Conservation (phyloP, 2,329 filamentous ascomycete species). For the Zymoseptoria crescenta region DNA sequence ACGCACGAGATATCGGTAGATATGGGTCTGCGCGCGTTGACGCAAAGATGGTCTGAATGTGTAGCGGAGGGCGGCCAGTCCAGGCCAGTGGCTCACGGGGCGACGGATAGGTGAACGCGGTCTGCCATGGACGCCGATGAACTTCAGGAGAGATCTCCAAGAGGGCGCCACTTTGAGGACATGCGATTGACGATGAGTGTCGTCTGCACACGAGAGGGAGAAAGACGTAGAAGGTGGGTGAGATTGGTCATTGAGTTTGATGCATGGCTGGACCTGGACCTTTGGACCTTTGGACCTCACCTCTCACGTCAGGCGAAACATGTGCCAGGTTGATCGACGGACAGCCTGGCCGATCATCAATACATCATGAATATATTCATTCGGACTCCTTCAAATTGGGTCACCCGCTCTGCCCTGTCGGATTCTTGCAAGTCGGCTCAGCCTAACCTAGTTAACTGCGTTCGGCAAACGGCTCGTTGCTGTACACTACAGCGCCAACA, state of each 20-base stretch:
- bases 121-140: slow-evolving; percentile 2
- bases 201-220: not conserved
- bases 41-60: slow-evolving; percentile 65
- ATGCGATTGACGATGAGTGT: slow-evolving; percentile 1
- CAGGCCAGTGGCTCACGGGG: slow-evolving; percentile 40
- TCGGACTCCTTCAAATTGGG: no score
- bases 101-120: not conserved
- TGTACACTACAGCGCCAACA: not conserved
- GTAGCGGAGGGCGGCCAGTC: slow-evolving; percentile 63
- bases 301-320: not conserved
- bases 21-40: slow-evolving; percentile 62
- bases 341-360: no score
- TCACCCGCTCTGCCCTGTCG: no score
- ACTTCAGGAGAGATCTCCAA: slow-evolving; percentile 21
- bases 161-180: slow-evolving; percentile 21
- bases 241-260: not conserved
- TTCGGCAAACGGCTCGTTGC: not conserved
- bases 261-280: not conserved
- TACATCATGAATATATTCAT: no score
- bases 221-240: not conserved
- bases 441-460: not conserved
- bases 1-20: slow-evolving; percentile 49
- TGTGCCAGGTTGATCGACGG: not conserved
- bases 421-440: no score
- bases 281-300: not conserved